Evolutionary conservation across 495 filamentous ascomycete genomes (phyloP), one percentile per base, ranked within the genome.

Genomic region (Hapsidospora chrysogenum): DNA sequence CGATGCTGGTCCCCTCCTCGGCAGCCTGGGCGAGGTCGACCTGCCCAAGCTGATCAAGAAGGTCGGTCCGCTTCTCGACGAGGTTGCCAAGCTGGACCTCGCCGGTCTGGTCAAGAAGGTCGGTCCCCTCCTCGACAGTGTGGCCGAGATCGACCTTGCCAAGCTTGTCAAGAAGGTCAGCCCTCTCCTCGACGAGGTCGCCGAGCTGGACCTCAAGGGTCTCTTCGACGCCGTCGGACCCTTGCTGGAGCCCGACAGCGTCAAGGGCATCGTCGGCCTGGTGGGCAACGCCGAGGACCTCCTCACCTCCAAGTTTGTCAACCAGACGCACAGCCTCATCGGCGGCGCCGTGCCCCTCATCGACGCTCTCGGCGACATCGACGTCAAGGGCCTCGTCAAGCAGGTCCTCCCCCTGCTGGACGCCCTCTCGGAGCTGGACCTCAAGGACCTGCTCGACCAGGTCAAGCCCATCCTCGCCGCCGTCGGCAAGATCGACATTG

Each of bases 241-340:
- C 14, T 38, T 66, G 18, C 32, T 66, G 3, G 56, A 57, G 0
- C 29, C 50, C 0, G 38, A 52, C 9, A 58, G 56, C 9, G 45
- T 63, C 19, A 50, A 57, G 17, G 54, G 60, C 18, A 51, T 58
- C 5, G 37, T 52, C 20, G 45, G 52, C 17, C 49, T 67, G 10
- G 47, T 67, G 13, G 42, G 43, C 29, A 58, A 65, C 33, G 59
- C 59, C 9, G 58, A 57, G 31, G 43, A 45, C 16, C 54, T 65
- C 11, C 35, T 65, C 14, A 60, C 57, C 6, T 37, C 37, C 22
- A 45, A 51, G 25, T 64, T 66, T 38, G 58, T 66, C 26, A 51
- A 66, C 16, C 23, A 26, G 23, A 61, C 52, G 9, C 45, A 52
- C 22, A 33, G 40, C 27, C 43, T 66, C 11, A 62, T 63, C 31